Base-by-base conservation (phyloP, 495 filamentous ascomycete genomes). In the Penicillium samsonianum region DNA sequence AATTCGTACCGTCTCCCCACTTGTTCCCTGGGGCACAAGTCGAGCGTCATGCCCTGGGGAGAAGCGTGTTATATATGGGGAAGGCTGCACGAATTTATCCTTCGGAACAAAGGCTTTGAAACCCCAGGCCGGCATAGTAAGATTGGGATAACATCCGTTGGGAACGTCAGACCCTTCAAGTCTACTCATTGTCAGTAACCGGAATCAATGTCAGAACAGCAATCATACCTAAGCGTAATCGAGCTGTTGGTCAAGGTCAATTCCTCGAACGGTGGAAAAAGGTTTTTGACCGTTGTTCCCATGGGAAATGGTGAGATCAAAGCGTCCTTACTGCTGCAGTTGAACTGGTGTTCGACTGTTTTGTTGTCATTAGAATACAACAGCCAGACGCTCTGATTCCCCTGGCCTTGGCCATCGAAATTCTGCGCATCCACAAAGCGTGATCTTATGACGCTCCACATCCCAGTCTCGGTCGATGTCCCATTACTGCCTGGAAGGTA, bases 71-170 rank as follows among this genome's bases (percentile, higher is more conserved):
- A 87, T 78, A 59, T 79, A 79, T 8, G 84, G 82, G 2, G 73
- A 72, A 16, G 80, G 79, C 14, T 59, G 47, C 5, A 79, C 53
- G 59, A 72, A 84, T 11, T 60, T 56, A 7, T 68, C 54, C 20
- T 69, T 71, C 0, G 80, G 83, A 2, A 86, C 84, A 58, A 82
- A 83, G 16, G 77, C 79, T 50, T 82, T 82, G 72, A 77, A 87
- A 30, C 79, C 78, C 66, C 73, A 87, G 0, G 80, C 72, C 11
- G 71, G 51, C 58, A 85, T 67, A 31, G 74, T 71, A 20, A 86
- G 61, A 10, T 59, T 67, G 22, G 61, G 53, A 31, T 82, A 50
- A 63, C 84, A 86, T 10, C 82, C 84, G 16, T 80, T 82, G 14
- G 57, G 52, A 14, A 72, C 57, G 14, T 47, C 45, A 17, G 59